These are phyloP conservation scores for Oryza australiensis DNA, from an alignment of 176 grass and related monocot genomes.

Conservation along the genomic window DNA sequence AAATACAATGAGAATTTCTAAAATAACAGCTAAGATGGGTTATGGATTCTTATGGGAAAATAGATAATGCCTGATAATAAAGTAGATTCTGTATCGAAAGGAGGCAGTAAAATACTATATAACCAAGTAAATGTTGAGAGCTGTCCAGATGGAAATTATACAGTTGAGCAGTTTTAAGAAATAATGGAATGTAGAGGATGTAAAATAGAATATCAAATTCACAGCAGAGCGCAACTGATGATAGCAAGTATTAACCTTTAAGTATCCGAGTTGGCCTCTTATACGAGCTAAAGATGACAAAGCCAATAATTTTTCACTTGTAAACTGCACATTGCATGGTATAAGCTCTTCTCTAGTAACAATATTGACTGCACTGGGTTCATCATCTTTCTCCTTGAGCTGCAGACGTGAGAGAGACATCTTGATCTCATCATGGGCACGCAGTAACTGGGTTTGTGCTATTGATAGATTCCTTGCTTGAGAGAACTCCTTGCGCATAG, in stretches of 20 bases:
- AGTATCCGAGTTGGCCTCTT: conserved; percentile 87
- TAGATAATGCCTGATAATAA: neutral
- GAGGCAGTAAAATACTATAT: conserved; percentile 12
- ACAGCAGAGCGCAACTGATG: neutral
- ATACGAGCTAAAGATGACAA: conserved; percentile 72
- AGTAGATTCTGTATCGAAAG: neutral
- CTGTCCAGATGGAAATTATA: conserved; percentile 4
- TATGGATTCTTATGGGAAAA: neutral
- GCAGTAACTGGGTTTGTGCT: conserved; percentile 75
- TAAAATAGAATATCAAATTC: conserved; percentile 27
- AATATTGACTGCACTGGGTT: conserved; percentile 66
- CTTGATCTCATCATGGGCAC: conserved; percentile 90
- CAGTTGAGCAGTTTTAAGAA: neutral
- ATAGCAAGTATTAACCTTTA: conserved; percentile 51
- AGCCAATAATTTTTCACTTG: conserved; percentile 77
- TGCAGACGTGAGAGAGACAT: conserved; percentile 82
- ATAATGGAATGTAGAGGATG: neutral
- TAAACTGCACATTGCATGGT: conserved; percentile 74
- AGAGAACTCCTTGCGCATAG: conserved; percentile 92
- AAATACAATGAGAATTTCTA: conserved; percentile 37
- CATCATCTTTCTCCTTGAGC: conserved; percentile 77
- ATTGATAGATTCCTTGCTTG: conserved; percentile 84
- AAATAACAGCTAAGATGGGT: conserved; percentile 14
- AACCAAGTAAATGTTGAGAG: conserved; percentile 30
- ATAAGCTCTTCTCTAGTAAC: conserved; percentile 77